phyloP scores from a whole-genome alignment of 2,329 filamentous ascomycete genomes.

The Tolypocladium ovalisporum region DNA sequence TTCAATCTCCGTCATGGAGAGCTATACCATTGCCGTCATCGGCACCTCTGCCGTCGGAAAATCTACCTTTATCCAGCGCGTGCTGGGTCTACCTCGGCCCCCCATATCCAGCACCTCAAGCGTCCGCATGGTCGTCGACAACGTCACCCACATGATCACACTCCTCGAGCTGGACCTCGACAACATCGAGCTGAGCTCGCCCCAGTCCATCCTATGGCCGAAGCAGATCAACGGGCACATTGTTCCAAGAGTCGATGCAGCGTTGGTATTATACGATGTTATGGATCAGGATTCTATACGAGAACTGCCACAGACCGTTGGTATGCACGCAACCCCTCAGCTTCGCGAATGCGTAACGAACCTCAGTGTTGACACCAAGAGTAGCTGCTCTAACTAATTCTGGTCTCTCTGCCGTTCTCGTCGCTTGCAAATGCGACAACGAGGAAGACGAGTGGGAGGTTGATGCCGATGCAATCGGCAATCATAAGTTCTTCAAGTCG shows the following conservation, averaged over 20 bases:
- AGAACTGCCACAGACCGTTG: constrained; percentile 63
- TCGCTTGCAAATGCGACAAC: constrained; percentile 84
- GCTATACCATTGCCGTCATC: constrained; percentile 55
- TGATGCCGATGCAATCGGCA: constrained; percentile 52
- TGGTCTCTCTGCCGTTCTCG: constrained; percentile 65
- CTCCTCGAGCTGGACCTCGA: constrained; percentile 57
- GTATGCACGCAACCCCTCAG: constrained; percentile 32
- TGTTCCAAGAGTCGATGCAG: constrained; percentile 69
- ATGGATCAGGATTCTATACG: constrained; percentile 65
- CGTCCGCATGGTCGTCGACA: constrained; percentile 47
- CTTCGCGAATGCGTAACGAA: constrained; percentile 2
- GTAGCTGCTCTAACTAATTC: constrained; percentile 65
- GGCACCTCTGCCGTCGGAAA: constrained; percentile 57
- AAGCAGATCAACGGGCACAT: constrained; percentile 59
- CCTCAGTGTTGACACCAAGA: neutral
- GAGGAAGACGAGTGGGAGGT: constrained; percentile 60
- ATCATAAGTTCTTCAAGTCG: constrained; percentile 53
- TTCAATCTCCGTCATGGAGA: constrained; percentile 36
- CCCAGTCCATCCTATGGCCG: constrained; percentile 52
- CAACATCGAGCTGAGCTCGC: constrained; percentile 48
- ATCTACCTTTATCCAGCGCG: constrained; percentile 55
- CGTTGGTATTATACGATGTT: constrained; percentile 80
- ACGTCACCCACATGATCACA: constrained; percentile 45
- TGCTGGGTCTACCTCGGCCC: constrained; percentile 42
- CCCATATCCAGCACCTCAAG: constrained; percentile 44